These are phyloP conservation scores for Urtica urens DNA, from an alignment of 306 rosid genomes.

Conservation along the genomic window DNA sequence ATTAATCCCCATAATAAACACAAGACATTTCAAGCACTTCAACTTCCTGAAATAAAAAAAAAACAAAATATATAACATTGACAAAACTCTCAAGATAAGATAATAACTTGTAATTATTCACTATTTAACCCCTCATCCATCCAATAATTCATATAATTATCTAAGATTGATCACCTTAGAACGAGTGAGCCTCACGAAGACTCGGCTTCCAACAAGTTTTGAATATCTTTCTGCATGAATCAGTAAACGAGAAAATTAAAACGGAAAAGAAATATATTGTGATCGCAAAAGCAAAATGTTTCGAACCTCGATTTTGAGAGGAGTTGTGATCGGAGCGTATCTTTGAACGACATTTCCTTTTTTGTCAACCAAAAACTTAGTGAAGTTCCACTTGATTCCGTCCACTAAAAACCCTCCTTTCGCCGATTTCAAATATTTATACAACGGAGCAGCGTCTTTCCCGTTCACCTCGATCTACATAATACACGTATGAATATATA, in stretches of 20 bases:
- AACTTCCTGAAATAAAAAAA: no score
- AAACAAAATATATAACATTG: no score
- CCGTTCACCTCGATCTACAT: conserved; percentile 73
- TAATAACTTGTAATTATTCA: no score
- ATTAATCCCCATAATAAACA: no score
- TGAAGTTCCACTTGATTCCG: conserved; percentile 90
- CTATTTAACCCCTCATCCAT: no score
- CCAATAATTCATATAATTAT: no score
- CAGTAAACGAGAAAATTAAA: conserved; percentile 6
- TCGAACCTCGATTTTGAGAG: conserved; percentile 74
- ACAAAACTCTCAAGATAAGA: no score
- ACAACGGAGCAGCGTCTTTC: conserved; percentile 57
- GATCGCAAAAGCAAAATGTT: neutral
- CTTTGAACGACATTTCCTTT: conserved; percentile 76
- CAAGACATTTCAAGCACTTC: no score
- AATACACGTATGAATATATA: neutral
- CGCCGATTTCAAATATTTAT: conserved; percentile 54
- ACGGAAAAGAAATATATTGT: neutral
- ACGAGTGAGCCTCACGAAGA: no score
- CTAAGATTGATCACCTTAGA: no score
- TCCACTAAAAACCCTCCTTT: conserved; percentile 75
- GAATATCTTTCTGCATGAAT: conserved; percentile 70
- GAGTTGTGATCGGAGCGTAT: conserved; percentile 83
- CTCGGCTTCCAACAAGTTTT: conserved; percentile 44
- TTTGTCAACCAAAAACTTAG: conserved; percentile 74